Conservation (phyloP, 495 filamentous ascomycete genomes). For the Delitschia confertaspora region DNA sequence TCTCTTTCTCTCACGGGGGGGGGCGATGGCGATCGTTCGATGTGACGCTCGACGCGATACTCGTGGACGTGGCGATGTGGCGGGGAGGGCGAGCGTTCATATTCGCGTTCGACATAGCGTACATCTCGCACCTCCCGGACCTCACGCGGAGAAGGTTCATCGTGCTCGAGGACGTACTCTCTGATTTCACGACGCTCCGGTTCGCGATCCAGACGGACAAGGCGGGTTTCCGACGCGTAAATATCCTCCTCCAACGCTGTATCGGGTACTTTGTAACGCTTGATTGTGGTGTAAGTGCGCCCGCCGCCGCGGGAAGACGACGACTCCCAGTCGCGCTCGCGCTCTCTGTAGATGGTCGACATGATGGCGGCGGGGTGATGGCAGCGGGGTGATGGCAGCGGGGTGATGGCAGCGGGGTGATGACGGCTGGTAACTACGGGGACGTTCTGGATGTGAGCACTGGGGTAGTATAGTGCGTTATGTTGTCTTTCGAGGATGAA, state of each 20-base stretch:
- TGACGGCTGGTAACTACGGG: background rate
- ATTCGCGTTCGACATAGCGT: constrained; percentile 26
- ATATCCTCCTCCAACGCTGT: constrained; percentile 22
- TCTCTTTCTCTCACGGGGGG: constrained; percentile 27
- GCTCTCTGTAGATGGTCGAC: constrained; percentile 25
- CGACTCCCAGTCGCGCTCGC: constrained; percentile 27
- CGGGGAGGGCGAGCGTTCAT: constrained; percentile 12
- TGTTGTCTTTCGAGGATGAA: too few species aligned
- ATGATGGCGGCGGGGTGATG: constrained; percentile 9
- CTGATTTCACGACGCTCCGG: constrained; percentile 16
- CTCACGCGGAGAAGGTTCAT: constrained; percentile 5
- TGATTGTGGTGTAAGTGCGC: constrained; percentile 34
- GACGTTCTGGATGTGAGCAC: background rate
- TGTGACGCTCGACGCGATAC: constrained; percentile 30
- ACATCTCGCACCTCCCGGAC: constrained; percentile 14
- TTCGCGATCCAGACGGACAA: constrained; percentile 26
- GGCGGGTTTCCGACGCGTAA: constrained; percentile 31
- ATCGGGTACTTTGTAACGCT: constrained; percentile 37
- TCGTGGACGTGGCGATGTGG: constrained; percentile 22
- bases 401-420: background rate
- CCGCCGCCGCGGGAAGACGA: constrained; percentile 17
- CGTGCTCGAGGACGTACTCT: constrained; percentile 3
- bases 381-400: background rate
- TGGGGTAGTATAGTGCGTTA: background rate
- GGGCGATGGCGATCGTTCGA: constrained; percentile 28